Evolutionary conservation across 1,139 yeast species (phyloP).

Genomic region (Taphrina flavorubra): DNA sequence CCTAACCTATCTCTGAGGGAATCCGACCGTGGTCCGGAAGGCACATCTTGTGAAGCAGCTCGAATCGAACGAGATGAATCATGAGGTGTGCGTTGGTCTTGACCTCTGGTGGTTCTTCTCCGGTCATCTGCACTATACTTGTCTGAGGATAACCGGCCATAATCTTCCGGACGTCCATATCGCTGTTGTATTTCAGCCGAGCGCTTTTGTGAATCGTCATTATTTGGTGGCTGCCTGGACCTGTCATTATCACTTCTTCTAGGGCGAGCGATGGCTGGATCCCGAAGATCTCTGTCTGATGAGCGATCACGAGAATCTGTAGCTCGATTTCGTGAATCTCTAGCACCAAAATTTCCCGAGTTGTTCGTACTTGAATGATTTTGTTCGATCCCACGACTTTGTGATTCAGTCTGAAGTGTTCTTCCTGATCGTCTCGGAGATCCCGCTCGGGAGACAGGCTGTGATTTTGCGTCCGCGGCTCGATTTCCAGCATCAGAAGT

Average conservation of each 20-base stretch:
- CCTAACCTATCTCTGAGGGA: not conserved
- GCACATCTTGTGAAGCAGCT: not conserved
- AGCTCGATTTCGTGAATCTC: not conserved
- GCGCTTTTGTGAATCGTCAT: not conserved
- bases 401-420: not conserved
- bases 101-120: slow-evolving; percentile 1
- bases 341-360: not conserved
- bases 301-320: not conserved
- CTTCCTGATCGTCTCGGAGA: not conserved
- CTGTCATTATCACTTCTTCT: not conserved
- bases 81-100: not conserved
- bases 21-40: slow-evolving; percentile 6
- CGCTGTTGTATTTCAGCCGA: not conserved
- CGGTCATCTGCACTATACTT: not conserved
- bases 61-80: not conserved
- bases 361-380: not conserved
- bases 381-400: not conserved
- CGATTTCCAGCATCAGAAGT: not conserved
- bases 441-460: not conserved
- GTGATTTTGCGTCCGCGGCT: not conserved
- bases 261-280: not conserved
- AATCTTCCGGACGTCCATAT: not conserved
- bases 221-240: not conserved
- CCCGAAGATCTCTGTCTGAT: not conserved
- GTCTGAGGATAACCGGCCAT: slow-evolving; percentile 9